Percentiles rank a stretch among this genome's conserved stretches.
phyloP scores from a whole-genome alignment of 2,329 filamentous ascomycete species.

The Raffaelea ambrosiae region DNA sequence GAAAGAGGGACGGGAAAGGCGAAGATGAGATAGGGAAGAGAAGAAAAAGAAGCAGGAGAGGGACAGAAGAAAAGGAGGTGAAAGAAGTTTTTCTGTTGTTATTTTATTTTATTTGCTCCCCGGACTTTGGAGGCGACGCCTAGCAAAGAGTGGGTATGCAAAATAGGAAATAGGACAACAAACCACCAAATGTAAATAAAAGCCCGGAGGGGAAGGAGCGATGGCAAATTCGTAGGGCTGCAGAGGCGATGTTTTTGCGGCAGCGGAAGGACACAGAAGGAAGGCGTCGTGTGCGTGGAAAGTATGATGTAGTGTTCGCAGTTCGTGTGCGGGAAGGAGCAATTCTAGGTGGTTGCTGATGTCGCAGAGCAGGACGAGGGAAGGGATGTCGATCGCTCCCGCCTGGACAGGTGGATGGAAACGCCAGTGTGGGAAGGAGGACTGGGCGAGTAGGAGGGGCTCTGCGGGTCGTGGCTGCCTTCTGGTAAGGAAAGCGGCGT shows the following conservation, averaged over 20 bases:
- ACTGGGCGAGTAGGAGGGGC: conserved; percentile 1
- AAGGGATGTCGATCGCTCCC: neutral
- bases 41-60: neutral
- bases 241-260: neutral
- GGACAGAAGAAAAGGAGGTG: conserved; percentile 5
- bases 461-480: conserved; percentile 5
- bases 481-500: neutral
- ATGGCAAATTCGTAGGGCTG: neutral
- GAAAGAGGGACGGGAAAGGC: neutral
- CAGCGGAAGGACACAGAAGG: neutral
- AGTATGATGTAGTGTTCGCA: neutral
- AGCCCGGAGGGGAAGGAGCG: neutral
- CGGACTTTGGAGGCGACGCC: conserved; percentile 7
- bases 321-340: conserved; percentile 1
- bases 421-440: neutral
- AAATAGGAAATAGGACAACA: conserved; percentile 4
- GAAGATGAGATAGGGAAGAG: neutral
- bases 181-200: conserved; percentile 3
- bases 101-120: conserved; percentile 6
- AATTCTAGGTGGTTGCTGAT: neutral
- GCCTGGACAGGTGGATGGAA: neutral
- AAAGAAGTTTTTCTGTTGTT: conserved; percentile 4
- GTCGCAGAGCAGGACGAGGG: neutral
- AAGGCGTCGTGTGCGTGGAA: neutral
- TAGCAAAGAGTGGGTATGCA: conserved; percentile 10